These are phyloP conservation scores for Pythium dissotocum DNA, from an alignment of 352 stramenopile genomes.

Conservation along the genomic window DNA sequence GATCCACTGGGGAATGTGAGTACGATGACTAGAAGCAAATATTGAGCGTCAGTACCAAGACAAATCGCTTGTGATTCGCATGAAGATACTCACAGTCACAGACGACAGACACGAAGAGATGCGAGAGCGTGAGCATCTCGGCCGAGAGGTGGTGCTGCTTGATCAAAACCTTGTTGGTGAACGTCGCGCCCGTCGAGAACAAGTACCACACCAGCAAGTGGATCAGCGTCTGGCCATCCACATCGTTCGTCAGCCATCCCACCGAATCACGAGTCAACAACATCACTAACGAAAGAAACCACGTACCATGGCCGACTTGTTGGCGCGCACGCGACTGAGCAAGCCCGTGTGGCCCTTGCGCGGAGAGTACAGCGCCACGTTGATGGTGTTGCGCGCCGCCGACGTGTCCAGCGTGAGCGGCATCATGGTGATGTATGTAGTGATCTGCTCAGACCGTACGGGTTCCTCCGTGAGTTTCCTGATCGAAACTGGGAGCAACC, in stretches of 20 bases:
- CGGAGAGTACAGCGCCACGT: conserved; percentile 31
- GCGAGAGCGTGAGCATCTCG: conserved; percentile 85
- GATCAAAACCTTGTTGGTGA: conserved; percentile 87
- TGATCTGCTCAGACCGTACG: too few species aligned
- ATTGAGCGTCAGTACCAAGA: not conserved
- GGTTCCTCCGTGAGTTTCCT: not conserved
- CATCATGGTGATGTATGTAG: conserved; percentile 8
- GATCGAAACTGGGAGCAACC: not conserved
- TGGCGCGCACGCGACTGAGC: conserved; percentile 27
- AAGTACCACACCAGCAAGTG: conserved; percentile 74
- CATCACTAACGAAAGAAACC: not conserved
- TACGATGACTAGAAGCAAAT: conserved; percentile 50
- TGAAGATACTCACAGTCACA: conserved; percentile 56
- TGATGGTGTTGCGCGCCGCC: conserved; percentile 16
- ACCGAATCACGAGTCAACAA: not conserved
- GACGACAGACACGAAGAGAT: conserved; percentile 79
- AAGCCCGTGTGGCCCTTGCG: conserved; percentile 31
- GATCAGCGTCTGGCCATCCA: conserved; percentile 35
- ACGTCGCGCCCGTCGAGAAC: conserved; percentile 78
- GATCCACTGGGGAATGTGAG: conserved; percentile 61
- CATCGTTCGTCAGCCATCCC: not conserved
- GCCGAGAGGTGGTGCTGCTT: conserved; percentile 86
- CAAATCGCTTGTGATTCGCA: not conserved
- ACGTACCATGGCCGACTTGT: conserved; percentile 33
- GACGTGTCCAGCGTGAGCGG: conserved; percentile 22